Base-by-base conservation (phyloP, 2,329 filamentous ascomycete species). In the Penicillium griseofulvum region DNA sequence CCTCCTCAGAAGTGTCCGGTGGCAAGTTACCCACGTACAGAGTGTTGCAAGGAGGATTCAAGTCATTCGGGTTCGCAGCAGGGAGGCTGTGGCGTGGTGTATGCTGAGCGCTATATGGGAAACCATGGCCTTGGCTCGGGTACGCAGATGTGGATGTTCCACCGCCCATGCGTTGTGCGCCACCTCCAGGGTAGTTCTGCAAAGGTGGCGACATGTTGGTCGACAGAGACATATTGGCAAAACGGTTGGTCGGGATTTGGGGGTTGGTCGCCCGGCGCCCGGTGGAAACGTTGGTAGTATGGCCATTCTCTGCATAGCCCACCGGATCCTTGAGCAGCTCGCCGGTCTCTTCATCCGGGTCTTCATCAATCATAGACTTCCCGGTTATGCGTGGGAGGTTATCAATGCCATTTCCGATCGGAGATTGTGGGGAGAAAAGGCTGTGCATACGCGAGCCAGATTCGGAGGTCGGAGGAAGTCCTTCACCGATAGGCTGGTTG, bases 21-120 rank as follows among this genome's bases (percentile, higher is more conserved):
- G 93, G 94, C 41, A 99, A 79, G 67, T 99, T 97, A n/a, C 94
- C 93, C 19, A 99, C 93, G 68, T 99, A 97, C 7, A 99, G 81
- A 0, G 94, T 99, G 70, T 99, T 97, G 81, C 94, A 97, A 0
- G 94, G 94, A 1, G 93, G 93, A 65, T 97, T 97, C 74, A 97
- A 90, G 68, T 99, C 93, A 12, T 93, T 92, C 0, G 92, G 93
- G 64, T 97, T 97, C 57, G 90, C 89, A 0, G 92, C 88, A 14
- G 93, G 93, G 59, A 91, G 89, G 57, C 87, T 87, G 59, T 85
- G 84, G n/a, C 76, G 66, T 80, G 82, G 60, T 77, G 80, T 72
- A 63, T 83, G 88, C 56, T 84, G 80, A 51, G 77, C 80, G 36
- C 79, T 78, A 60, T 83, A 78, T 60, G 82, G 81, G 65, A 82